A percentile compares a stretch with the other conserved stretches of the same genome.
Evolutionary conservation across 208 protist species (phyloP).

Genomic region (Leishmania tarentolae): DNA sequence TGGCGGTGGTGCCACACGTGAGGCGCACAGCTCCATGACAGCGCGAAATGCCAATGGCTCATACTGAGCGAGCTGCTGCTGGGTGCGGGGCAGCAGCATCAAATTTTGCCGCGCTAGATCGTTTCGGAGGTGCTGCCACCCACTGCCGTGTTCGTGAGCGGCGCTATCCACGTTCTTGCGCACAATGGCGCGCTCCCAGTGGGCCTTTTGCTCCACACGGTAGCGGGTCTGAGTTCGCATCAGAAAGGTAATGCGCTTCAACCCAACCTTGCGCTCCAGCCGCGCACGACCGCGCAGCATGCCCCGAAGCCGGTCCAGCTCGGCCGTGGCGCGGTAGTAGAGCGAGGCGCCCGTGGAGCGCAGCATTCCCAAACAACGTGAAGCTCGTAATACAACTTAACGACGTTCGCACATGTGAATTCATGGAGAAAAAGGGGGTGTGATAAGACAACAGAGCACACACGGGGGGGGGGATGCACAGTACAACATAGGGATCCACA

Average conservation of each 20-base stretch:
- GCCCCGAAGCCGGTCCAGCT: constrained; percentile 85
- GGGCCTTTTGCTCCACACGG: constrained; percentile 81
- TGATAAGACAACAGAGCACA: not conserved
- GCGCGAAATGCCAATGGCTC: constrained; percentile 89
- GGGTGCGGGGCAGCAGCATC: constrained; percentile 67
- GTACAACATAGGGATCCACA: not conserved
- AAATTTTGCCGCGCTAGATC: constrained; percentile 87
- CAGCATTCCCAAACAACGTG: constrained; percentile 42
- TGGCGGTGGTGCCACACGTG: constrained; percentile 76
- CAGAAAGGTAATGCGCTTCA: constrained; percentile 85
- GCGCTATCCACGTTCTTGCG: constrained; percentile 89
- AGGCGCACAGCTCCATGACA: constrained; percentile 84
- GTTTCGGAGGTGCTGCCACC: constrained; percentile 77
- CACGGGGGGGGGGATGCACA: not conserved
- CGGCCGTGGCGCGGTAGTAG: constrained; percentile 75
- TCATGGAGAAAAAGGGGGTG: not conserved
- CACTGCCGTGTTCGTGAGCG: constrained; percentile 80
- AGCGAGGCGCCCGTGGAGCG: constrained; percentile 36
- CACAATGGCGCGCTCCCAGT: constrained; percentile 83
- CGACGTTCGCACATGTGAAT: not conserved
- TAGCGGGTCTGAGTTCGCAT: constrained; percentile 91
- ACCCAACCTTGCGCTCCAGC: constrained; percentile 81
- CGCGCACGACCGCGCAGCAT: constrained; percentile 80
- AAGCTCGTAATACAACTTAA: not conserved
- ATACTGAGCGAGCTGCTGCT: constrained; percentile 86